Evolutionary conservation across 371 early-diverging fungal genomes (phyloP).

Genomic region (Mortierella sp.): DNA sequence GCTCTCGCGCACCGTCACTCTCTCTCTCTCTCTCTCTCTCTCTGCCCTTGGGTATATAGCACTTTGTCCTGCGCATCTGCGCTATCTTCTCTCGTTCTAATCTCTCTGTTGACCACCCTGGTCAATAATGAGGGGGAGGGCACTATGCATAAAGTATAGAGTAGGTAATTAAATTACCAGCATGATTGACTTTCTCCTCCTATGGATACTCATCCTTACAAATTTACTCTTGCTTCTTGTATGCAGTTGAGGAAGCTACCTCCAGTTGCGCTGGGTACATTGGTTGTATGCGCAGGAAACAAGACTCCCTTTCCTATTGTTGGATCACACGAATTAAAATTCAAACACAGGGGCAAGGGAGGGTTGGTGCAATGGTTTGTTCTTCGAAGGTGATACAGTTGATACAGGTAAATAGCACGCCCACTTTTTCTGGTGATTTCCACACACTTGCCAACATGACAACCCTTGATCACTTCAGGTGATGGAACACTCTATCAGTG

Average conservation of each 20-base stretch:
- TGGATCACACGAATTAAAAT: not conserved
- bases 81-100: not conserved
- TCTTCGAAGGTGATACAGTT: not conserved
- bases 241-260: too few relatives aligned
- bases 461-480: not conserved
- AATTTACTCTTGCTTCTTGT: too few relatives aligned
- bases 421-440: not conserved
- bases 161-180: too few relatives aligned
- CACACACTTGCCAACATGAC: not conserved
- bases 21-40: not conserved
- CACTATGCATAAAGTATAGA: not conserved
- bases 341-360: constrained; percentile 2
- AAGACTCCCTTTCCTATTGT: constrained; percentile 5
- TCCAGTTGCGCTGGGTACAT: too few relatives aligned
- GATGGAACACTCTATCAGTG: too few relatives aligned
- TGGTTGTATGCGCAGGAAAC: not conserved
- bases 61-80: not conserved
- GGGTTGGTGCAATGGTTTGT: constrained; percentile 1
- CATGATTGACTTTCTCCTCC: too few relatives aligned
- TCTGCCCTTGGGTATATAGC: not conserved
- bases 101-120: not conserved
- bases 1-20: not conserved
- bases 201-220: too few relatives aligned
- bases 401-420: not conserved
- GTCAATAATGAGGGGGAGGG: not conserved